Evolutionary conservation across 2,329 filamentous ascomycete species (phyloP), one percentile per base, ranked within the genome.

Genomic region (Ophiosphaerella herpotricha): DNA sequence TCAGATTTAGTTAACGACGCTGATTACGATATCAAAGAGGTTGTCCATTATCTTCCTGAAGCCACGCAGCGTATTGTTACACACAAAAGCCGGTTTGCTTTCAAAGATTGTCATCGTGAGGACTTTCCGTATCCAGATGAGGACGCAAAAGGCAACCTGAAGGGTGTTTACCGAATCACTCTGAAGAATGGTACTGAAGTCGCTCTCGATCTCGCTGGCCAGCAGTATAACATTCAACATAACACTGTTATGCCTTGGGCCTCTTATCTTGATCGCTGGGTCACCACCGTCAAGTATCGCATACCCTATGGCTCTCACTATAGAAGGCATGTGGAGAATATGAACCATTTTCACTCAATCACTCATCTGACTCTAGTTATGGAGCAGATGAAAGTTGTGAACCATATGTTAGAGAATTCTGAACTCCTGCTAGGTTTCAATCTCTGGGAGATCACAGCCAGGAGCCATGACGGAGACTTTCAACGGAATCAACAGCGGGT

Each of bases 131-230:
- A 61, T 31, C 46, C 46, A 11, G 53, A 61, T 14, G 13, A 24
- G 4, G 48, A 56, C 16, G 37, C 32, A 21, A 36, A 24, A 1
- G 54, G 55, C 39, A 32, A 50, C 29, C 39, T 43, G 21, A 53
- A 54, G 32, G 51, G 48, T 29, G 45, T 61, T 8, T 61, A 59
- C 40, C 37, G 46, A 11, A 59, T 59, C 16, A 59, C 45, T 6
- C 54, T 59, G 8, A 59, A 50, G 33, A 33, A 46, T 26, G 55
- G 56, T 18, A 36, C 52, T 12, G 45, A 46, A 16, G 47, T 61
- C 9, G 48, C 40, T 4, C 56, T 61, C 6, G 56, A 61, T 14
- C 51, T 59, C 13, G 39, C 58, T 12, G 43, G 46, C 34, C 52
- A 50, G 2, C 55, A 60, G 32, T 56, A 52, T 48, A 49, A 48